phyloP scores from a whole-genome alignment of 202 grass and related monocot species.

The Cymbopogon flexuosus region DNA sequence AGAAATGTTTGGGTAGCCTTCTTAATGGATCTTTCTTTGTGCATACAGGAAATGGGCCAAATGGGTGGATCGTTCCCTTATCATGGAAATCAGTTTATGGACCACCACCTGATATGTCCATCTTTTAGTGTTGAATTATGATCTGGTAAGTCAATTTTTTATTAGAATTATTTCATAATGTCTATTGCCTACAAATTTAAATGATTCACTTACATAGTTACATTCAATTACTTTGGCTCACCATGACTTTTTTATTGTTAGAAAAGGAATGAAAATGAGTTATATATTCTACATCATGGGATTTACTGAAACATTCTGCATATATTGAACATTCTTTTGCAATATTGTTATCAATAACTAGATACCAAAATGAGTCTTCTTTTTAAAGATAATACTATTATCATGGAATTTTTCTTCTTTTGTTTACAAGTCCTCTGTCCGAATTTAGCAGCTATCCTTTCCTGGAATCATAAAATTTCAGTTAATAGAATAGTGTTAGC shows the following conservation, averaged over 20 bases:
- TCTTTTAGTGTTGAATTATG: conserved; percentile 54
- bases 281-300: neutral
- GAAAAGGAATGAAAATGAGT: neutral
- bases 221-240: neutral
- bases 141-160: conserved; percentile 41
- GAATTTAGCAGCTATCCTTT: neutral
- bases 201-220: neutral
- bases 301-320: neutral
- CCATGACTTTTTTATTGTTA: too few relatives aligned
- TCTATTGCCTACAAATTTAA: neutral
- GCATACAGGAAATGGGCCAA: conserved; percentile 53
- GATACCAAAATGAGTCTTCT: neutral
- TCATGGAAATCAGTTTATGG: conserved; percentile 96
- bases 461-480: neutral
- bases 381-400: neutral
- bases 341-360: neutral
- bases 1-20: conserved; percentile 16
- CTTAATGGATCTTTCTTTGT: conserved; percentile 7
- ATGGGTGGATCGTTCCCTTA: conserved; percentile 70
- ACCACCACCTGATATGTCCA: conserved; percentile 75
- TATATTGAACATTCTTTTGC: neutral
- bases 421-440: neutral
- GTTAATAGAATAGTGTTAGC: neutral
- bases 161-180: neutral
- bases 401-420: neutral